Base-by-base conservation (phyloP, 129 eudicot genomes). In the Flaveria robusta region DNA sequence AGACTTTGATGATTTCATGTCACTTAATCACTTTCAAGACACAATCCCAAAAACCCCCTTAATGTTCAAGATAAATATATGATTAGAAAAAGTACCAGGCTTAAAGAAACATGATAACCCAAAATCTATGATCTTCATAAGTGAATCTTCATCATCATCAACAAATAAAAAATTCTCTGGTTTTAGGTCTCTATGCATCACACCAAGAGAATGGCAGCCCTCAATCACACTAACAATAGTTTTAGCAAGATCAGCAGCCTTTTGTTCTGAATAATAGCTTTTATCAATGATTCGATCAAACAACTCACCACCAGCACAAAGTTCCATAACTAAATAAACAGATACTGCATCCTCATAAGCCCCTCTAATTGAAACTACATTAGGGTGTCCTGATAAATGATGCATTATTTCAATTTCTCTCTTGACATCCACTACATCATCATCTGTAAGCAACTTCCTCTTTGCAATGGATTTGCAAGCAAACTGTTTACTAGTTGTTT, bases 391-490 rank as follows among this genome's bases (percentile, higher is more conserved):
- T 0, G 89, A 78, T 45, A 92, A 76, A 37, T 92, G 96, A 79
- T 89, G 97, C 96, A 89, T 85, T 31, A 92, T 92, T 82, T 92
- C 89, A 68, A 92, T 81, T 59, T 89, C 97, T 68, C 96, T 86
- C 77, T 92, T 84, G 2, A 89, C 89, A 68, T 87, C 96, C 1
- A 89, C 91, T 73, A 87, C 88, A 60, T 92, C 97, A 2, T 89
- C 96, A 29, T 77, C 69, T 16, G 84, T 84, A 15, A 81, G 20
- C 66, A 89, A 52, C 72, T 87, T 92, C 70, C 93, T 84, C 78
- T 92, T 92, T 7, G 97, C 88, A 16, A 92, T 92, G 2, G 96
- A 74, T 72, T 92, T 92, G 75, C 97, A 92, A 7, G 97, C 97
- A 58, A 58, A 92, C 26, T 87, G 71, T 64, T 85, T 81, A 56